A percentile compares a stretch with the other conserved stretches of the same genome.
These are phyloP conservation scores for Cercospora citrullina DNA, from an alignment of 2,329 filamentous ascomycete genomes.

Conservation along the genomic window DNA sequence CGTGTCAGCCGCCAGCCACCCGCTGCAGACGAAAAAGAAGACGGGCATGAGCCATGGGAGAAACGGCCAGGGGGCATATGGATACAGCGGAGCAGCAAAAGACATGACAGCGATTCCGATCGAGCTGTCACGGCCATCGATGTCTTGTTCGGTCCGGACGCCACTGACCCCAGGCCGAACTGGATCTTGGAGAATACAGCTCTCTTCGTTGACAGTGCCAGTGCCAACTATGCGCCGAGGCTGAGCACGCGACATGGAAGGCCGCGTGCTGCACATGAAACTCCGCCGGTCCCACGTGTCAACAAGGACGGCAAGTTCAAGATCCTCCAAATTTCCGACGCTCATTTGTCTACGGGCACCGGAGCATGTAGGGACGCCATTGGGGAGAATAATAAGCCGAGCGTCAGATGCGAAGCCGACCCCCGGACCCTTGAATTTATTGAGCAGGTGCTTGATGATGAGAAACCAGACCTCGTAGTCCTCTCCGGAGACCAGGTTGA, in stretches of 20 bases:
- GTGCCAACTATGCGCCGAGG: constrained; percentile 66
- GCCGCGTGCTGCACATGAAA: constrained; percentile 62
- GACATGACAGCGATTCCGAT: constrained; percentile 72
- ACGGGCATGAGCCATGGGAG: constrained; percentile 71
- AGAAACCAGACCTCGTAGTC: constrained; percentile 90
- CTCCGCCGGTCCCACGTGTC: constrained; percentile 67
- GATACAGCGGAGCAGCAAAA: constrained; percentile 72
- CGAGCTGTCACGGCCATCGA: constrained; percentile 78
- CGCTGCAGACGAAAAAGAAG: constrained; percentile 54
- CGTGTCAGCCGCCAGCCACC: constrained; percentile 73
- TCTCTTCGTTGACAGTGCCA: constrained; percentile 66
- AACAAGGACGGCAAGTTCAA: constrained; percentile 92
- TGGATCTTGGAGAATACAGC: constrained; percentile 79
- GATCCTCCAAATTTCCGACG: constrained; percentile 92
- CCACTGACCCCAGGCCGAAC: constrained; percentile 80
- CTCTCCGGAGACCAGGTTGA: constrained; percentile 95
- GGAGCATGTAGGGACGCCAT: constrained; percentile 84
- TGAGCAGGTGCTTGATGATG: constrained; percentile 77
- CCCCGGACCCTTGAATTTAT: constrained; percentile 89
- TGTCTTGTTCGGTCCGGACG: constrained; percentile 85
- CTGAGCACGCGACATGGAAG: constrained; percentile 76
- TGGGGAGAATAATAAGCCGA: constrained; percentile 44
- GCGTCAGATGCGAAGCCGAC: constrained; percentile 77
- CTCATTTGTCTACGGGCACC: constrained; percentile 88
- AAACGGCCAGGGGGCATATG: constrained; percentile 73